Base-by-base conservation (phyloP, 257 asterid genomes). In the Apocynum venetum region DNA sequence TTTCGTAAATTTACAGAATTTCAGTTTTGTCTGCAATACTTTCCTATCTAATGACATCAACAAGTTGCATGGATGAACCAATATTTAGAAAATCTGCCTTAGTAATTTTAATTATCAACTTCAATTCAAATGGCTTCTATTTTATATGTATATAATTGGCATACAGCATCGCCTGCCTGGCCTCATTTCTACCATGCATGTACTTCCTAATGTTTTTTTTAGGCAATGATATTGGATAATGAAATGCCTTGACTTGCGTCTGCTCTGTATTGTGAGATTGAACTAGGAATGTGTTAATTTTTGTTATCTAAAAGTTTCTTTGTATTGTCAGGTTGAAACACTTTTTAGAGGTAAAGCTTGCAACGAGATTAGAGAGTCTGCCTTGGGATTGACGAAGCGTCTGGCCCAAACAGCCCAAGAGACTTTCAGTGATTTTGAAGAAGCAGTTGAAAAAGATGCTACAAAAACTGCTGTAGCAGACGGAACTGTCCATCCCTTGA, bases 371-470 rank as follows among this genome's bases (percentile, higher is more conserved):
- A 91, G 96, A 83, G 98, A 89, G 78, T 89, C 98, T 80, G 99
- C 99, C 51, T 82, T 86, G 86, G 98, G 98, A 74, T 90, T 96
- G 96, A 93, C 99, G 35, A 96, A 91, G 85, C 87, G 97, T 82
- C 97, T 96, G 76, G 97, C 99, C 73, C 96, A 90, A 84, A 96
- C 99, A 19, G 97, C 98, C 51, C 97, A 93, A 86, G 97, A 96
- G 77, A 96, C 99, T 66, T 91, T 96, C 80, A 96, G 97, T 55
- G 98, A 96, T 85, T 96, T 96, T 75, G 97, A 96, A 91, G 98
- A 93, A 87, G 99, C 99, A 81, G 98, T 93, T 77, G 99, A 93
- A 82, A 96, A 96, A 83, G 99, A 96, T 89, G 98, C 99, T 31
- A 96, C 99, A 49, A 96, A 93, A 93, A 93, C 97, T 84, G 94